Evolutionary conservation across 805 yeast species (phyloP), one percentile per base, ranked within the genome.

Genomic region (Candida methanosorbosa): DNA sequence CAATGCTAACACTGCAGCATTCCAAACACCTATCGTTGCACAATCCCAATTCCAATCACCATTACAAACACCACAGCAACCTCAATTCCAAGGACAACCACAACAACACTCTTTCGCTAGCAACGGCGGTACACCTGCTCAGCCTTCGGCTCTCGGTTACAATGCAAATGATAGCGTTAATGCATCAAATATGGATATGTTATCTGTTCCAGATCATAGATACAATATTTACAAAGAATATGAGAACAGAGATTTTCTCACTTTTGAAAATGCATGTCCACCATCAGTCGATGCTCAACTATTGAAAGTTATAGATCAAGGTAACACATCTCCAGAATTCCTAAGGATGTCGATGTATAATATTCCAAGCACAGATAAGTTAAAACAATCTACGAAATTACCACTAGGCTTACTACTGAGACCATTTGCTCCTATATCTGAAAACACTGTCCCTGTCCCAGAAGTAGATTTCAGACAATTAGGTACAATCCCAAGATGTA

Each of bases 401-500:
- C 97, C 98, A 1, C 60, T 92, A 28, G 94, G 95, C 1, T 60
- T 90, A 38, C 66, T 86, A 3, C 59, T 87, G 17, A 73, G 85
- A 35, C 98, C 98, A 4, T 86, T 92, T 65, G 94, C 95, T 0
- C 76, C 77, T 11, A 44, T 57, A 11, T 36, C 25, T 7, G 54
- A 64, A 1, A 72, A 69, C 32, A 78, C 70, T 13, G 74, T 71
- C 2, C 59, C 59, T 0, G 72, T 87, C 2, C 94, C 95, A 0
- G 66, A 69, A 4, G 78, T 80, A 5, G 88, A 84, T 50, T 71
- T 73, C 61, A 59, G 66, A 18, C 50, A 50, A 6, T 51, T 64
- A 27, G 67, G 67, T 13, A 85, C 86, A 1, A 94, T 95, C 0
- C 79, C 94, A 23, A 72, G 99, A 45, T 92, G 99, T 59, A 72